Percentiles rank a stretch among this genome's conserved stretches.
Evolutionary conservation across 192 early-diverging fungal genomes (phyloP).

Genomic region (Entomortierella parvispora): DNA sequence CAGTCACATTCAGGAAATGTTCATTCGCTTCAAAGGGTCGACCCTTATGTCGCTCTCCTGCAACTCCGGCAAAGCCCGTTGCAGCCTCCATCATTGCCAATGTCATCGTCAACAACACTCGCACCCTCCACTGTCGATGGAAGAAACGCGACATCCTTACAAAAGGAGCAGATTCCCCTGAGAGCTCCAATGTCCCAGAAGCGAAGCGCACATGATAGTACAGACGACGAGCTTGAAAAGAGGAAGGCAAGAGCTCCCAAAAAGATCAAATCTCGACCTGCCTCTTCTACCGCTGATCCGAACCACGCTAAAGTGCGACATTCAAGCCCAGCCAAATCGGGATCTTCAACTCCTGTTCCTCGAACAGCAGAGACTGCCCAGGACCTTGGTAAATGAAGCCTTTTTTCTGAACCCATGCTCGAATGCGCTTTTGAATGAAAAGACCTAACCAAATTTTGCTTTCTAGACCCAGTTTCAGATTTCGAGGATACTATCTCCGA

Average conservation of each 20-base stretch:
- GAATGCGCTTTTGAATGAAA: too few species aligned
- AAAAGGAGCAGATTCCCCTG: too few species aligned
- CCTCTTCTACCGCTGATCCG: not conserved
- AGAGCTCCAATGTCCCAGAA: constrained; percentile 17
- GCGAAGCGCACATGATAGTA: not conserved
- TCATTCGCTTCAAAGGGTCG: constrained; percentile 14
- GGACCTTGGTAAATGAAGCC: not conserved
- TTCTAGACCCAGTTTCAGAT: not conserved
- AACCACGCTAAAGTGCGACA: not conserved
- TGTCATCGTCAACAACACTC: too few species aligned
- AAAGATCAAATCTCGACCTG: constrained; percentile 7
- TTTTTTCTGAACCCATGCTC: not conserved
- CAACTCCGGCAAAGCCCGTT: not conserved
- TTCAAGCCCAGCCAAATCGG: not conserved
- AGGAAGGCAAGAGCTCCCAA: not conserved
- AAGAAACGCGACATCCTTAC: too few species aligned
- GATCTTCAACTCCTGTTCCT: not conserved
- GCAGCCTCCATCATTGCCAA: not conserved
- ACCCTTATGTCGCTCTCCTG: constrained; percentile 17
- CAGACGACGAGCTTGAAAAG: constrained; percentile 6
- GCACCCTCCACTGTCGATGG: too few species aligned
- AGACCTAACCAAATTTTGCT: too few species aligned
- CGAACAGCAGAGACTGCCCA: not conserved
- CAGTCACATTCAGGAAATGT: not conserved
- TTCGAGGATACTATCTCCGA: constrained; percentile 5